A percentile compares a stretch with the other conserved stretches of the same genome.
Conservation (phyloP, 2,329 filamentous ascomycete species). For the Cladosporium halotolerans region DNA sequence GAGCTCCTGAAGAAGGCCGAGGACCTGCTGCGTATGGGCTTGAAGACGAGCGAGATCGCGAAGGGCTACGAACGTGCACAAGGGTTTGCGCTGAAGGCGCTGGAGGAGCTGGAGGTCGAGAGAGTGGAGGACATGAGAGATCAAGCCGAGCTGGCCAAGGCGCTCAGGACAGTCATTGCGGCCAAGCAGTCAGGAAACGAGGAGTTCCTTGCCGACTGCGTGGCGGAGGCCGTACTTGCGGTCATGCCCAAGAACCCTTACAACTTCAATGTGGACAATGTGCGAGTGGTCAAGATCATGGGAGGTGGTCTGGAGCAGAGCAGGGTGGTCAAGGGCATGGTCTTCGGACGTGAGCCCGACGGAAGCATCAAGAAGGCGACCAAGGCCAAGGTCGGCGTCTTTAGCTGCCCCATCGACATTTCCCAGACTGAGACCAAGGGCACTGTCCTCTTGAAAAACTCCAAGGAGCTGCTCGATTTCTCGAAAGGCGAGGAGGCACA, state of each 20-base stretch:
- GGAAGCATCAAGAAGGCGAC: slow-evolving; percentile 79
- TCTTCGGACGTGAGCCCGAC: slow-evolving; percentile 93
- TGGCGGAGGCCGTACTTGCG: slow-evolving; percentile 75
- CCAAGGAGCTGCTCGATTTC: slow-evolving; percentile 98
- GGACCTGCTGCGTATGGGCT: slow-evolving; percentile 88
- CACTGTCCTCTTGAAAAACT: slow-evolving; percentile 91
- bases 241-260: slow-evolving; percentile 91
- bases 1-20: slow-evolving; percentile 96
- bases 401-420: slow-evolving; percentile 90
- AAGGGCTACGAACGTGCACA: slow-evolving; percentile 93
- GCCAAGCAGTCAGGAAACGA: slow-evolving; percentile 96
- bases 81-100: slow-evolving; percentile 72
- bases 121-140: slow-evolving; percentile 79
- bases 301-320: slow-evolving; percentile 92
- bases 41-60: slow-evolving; percentile 97
- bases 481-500: slow-evolving; percentile 93
- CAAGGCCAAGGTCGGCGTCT: slow-evolving; percentile 95
- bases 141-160: slow-evolving; percentile 82
- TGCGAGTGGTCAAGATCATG: slow-evolving; percentile 99
- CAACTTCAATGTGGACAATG: slow-evolving; percentile 98
- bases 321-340: slow-evolving; percentile 94
- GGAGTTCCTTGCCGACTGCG: slow-evolving; percentile 76
- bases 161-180: slow-evolving; percentile 87
- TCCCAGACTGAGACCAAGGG: slow-evolving; percentile 98
- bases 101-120: slow-evolving; percentile 81